Evolutionary conservation across 805 yeast species (phyloP).

Genomic region (Schizosaccharomyces japonicus): DNA sequence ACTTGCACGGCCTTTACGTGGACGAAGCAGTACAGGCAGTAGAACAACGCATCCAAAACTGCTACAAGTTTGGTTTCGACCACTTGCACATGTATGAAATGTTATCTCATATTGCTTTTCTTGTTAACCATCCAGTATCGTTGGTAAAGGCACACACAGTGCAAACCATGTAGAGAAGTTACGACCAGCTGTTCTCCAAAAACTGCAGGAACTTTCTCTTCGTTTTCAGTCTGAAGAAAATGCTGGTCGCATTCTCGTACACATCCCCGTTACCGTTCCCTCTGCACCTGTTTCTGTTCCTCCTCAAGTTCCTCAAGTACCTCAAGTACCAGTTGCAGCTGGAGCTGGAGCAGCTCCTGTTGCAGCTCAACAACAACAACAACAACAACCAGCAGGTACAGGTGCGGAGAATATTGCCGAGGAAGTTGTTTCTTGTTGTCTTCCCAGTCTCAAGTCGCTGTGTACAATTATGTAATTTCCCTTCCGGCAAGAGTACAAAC

Average conservation of each 20-base stretch:
- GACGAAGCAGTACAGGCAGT: conserved; percentile 65
- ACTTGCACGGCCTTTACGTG: conserved; percentile 74
- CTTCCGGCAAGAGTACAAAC: too few species aligned
- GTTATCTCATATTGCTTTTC: neutral
- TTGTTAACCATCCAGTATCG: neutral
- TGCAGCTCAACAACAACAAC: neutral
- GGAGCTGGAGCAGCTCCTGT: neutral
- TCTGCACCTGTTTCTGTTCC: neutral
- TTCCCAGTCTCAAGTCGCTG: neutral
- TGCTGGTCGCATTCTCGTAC: conserved; percentile 2
- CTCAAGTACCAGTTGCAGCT: neutral
- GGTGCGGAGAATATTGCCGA: neutral
- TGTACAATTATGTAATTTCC: neutral
- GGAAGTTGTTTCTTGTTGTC: neutral
- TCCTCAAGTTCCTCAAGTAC: neutral
- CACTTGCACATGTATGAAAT: conserved; percentile 29
- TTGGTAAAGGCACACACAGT: conserved; percentile 3
- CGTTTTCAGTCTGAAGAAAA: neutral
- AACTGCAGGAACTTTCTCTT: neutral
- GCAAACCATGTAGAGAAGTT: conserved; percentile 3
- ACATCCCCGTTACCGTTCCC: neutral
- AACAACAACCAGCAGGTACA: neutral
- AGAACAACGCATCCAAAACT: conserved; percentile 48
- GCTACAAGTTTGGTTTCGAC: conserved; percentile 31
- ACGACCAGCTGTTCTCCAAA: neutral